A percentile compares a stretch with the other conserved stretches of the same genome.
These are phyloP conservation scores for Hyphodiscus sp. DNA, from an alignment of 2,329 filamentous ascomycete genomes.

Conservation along the genomic window DNA sequence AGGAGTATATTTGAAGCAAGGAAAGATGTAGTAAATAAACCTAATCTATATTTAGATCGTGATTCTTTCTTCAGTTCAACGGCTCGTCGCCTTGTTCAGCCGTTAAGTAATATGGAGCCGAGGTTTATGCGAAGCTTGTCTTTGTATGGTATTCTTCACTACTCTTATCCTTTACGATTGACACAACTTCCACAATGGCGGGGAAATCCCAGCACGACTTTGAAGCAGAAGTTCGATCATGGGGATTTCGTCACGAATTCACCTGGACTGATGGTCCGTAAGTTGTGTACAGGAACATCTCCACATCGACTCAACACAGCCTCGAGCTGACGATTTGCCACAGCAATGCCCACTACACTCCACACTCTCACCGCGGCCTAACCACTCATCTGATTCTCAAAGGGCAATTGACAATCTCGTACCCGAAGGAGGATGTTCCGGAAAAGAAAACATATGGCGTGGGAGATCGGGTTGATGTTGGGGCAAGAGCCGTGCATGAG, in stretches of 20 bases:
- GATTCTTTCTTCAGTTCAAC: not conserved
- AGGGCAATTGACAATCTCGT: slow-evolving; percentile 60
- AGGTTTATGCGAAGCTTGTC: not conserved
- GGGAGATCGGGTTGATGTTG: slow-evolving; percentile 60
- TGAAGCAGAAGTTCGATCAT: slow-evolving; percentile 58
- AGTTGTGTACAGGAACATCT: slow-evolving; percentile 27
- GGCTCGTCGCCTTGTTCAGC: not conserved
- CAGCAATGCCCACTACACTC: slow-evolving; percentile 62
- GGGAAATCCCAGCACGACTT: slow-evolving; percentile 38
- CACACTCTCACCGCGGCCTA: slow-evolving; percentile 56
- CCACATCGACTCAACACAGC: slow-evolving; percentile 4
- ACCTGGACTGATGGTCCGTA: slow-evolving; percentile 68
- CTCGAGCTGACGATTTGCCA: slow-evolving; percentile 14
- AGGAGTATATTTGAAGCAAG: too few species aligned
- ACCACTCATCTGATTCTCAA: slow-evolving; percentile 65
- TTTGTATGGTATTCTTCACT: not conserved
- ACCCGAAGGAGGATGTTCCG: slow-evolving; percentile 49
- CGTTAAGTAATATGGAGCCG: not conserved
- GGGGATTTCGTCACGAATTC: slow-evolving; percentile 65
- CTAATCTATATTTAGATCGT: not conserved
- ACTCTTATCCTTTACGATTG: not conserved
- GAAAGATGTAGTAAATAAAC: not conserved
- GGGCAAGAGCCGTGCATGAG: slow-evolving; percentile 57
- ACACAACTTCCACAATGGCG: slow-evolving; percentile 10
- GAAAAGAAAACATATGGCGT: slow-evolving; percentile 52